These are phyloP conservation scores for Moelleriella libera DNA, from an alignment of 2,329 filamentous ascomycete genomes.

Conservation along the genomic window DNA sequence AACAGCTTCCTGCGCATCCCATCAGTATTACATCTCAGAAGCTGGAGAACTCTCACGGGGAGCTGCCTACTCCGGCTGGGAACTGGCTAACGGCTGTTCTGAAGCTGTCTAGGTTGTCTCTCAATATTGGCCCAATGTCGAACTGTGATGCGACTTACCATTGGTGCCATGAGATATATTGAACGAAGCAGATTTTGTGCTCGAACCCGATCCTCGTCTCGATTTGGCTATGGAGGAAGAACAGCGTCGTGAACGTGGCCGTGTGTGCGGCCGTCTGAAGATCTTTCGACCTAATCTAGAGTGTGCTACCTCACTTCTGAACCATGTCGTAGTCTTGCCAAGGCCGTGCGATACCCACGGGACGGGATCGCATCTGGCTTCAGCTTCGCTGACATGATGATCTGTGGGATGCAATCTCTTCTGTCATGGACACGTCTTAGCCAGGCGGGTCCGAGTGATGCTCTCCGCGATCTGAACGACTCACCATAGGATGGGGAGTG, in stretches of 20 bases:
- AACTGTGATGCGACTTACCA: neutral
- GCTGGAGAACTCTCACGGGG: neutral
- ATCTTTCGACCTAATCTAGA: slow-evolving; percentile 18
- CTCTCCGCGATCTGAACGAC: too few species aligned
- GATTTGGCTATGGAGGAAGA: slow-evolving; percentile 21
- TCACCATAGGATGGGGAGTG: too few species aligned
- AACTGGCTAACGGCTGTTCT: slow-evolving; percentile 11
- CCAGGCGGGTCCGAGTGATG: too few species aligned
- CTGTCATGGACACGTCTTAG: too few species aligned
- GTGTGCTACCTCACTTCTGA: slow-evolving; percentile 17
- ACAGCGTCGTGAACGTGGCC: slow-evolving; percentile 23
- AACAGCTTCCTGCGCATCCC: slow-evolving; percentile 28
- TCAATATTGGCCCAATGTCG: too few species aligned
- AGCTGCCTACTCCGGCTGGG: slow-evolving; percentile 18
- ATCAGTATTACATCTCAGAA: neutral
- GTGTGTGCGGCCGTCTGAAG: slow-evolving; percentile 26
- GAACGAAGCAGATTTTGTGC: neutral
- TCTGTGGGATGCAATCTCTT: too few species aligned
- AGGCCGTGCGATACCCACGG: slow-evolving; percentile 8
- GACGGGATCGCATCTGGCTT: neutral
- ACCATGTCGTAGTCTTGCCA: slow-evolving; percentile 11
- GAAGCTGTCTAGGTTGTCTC: slow-evolving; percentile 6
- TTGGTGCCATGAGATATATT: slow-evolving; percentile 1
- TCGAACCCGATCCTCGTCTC: slow-evolving; percentile 1
- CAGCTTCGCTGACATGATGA: too few species aligned